Conservation (phyloP, 345 rosid genomes). For the Bretschneidera sinensis region DNA sequence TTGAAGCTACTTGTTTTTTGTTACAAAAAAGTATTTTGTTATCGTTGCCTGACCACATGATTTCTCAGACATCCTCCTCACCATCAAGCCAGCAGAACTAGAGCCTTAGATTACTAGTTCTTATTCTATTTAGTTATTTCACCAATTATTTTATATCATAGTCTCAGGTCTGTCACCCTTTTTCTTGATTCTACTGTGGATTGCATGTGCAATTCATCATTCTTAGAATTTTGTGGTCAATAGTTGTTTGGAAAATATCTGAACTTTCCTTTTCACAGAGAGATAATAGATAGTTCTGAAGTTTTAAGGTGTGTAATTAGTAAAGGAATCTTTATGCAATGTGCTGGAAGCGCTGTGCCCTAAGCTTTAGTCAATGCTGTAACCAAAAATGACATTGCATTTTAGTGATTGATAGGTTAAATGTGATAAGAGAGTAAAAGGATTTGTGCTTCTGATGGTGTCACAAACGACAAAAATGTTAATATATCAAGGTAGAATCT, state of each 20-base stretch:
- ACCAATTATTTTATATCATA: background rate
- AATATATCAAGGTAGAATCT: too few species aligned
- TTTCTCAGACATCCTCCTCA: background rate
- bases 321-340: too few species aligned
- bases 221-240: background rate
- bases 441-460: background rate
- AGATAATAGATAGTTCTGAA: background rate
- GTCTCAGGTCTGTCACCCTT: background rate
- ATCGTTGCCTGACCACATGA: background rate
- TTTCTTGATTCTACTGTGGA: background rate
- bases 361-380: too few species aligned
- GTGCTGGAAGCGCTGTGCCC: too few species aligned
- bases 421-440: background rate
- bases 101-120: background rate
- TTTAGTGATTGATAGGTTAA: too few species aligned
- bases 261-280: background rate
- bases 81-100: background rate
- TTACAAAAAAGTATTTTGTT: background rate
- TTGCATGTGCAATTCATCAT: background rate
- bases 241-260: background rate
- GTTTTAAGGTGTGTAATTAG: background rate
- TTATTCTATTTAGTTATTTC: background rate
- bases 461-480: background rate
- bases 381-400: too few species aligned
- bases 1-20: background rate